A percentile compares a stretch with the other conserved stretches of the same genome.
Evolutionary conservation across 768 basidiomycete genomes (phyloP).

Genomic region (Kwoniella mangroviensis): DNA sequence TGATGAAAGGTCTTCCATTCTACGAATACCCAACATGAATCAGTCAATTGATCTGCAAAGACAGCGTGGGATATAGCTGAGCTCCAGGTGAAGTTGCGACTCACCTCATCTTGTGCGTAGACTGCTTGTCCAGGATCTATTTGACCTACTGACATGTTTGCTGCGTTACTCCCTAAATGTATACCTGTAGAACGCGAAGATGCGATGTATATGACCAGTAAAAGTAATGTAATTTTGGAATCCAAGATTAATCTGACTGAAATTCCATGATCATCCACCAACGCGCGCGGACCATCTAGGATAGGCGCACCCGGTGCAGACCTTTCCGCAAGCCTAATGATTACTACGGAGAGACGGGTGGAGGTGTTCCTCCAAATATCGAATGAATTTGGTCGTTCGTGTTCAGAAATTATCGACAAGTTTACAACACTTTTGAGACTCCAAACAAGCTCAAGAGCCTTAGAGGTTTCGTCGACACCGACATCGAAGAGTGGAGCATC

Average conservation of each 20-base stretch:
- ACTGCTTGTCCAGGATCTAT: constrained; percentile 59
- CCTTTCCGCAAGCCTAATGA: background rate
- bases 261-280: background rate
- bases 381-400: background rate
- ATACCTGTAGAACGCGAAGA: no score
- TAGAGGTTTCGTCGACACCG: background rate
- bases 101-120: constrained; percentile 59
- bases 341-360: background rate
- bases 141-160: constrained; percentile 52
- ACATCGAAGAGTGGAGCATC: background rate
- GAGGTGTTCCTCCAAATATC: background rate
- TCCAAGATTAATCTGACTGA: background rate
- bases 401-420: background rate
- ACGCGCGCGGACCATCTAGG: background rate
- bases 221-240: background rate
- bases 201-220: background rate
- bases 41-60: background rate
- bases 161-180: no score
- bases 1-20: constrained; percentile 97
- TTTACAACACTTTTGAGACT: background rate
- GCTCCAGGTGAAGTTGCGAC: background rate
- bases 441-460: background rate
- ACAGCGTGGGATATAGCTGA: background rate
- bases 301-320: rapidly evolving
- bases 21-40: no score